Base-by-base conservation (phyloP, 2,329 filamentous ascomycete genomes). In the Sarocladium oryzae region DNA sequence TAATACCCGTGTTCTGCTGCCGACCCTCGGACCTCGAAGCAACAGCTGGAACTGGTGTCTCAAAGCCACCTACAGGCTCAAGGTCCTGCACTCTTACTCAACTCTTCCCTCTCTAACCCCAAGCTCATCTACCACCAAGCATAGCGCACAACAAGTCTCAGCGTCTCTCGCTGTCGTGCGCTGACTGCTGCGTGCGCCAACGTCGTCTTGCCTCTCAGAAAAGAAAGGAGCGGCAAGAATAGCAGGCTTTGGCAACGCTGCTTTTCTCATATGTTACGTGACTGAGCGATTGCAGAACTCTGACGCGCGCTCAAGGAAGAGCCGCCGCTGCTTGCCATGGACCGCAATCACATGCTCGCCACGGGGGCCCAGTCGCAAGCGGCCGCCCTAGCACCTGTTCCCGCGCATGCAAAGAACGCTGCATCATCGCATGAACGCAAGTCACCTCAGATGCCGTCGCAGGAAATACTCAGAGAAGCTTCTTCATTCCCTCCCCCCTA, bases 291-390 rank as follows among this genome's bases (percentile, higher is more conserved):
- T n/a, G n/a, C 43, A 48, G 13, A 32, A 33, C 20, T 21, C 28
- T 33, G 21, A 30, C n/a, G 43, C 40, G 40, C 40, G 43, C 43
- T n/a, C 40, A 4, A 13, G 7, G 21, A 28, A 24, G 40, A 24
- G 8, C 23, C 7, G 11, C 43, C 16, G 26, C 43, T 23, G 43
- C 26, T 30, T 21, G 15, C 26, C 24, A 71, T 72, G 66, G 71
- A 71, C 59, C 65, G 66, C 55, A 69, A 69, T 74, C 73, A 74
- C 71, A 74, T 75, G 72, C 66, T 71, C 58, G 60, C 40, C 32
- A 49, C 30, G 46, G 33, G 32, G 32, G 15, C 33, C 55, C 59
- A 43, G 40, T 28, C 21, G n/a, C 40, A 55, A 54, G 51, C 55
- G 48, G 33, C 48, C 36, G 30, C 43, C 37, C 21, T 26, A 26